Conservation (phyloP, 176 grass and related monocot genomes). For the Avena sativa region DNA sequence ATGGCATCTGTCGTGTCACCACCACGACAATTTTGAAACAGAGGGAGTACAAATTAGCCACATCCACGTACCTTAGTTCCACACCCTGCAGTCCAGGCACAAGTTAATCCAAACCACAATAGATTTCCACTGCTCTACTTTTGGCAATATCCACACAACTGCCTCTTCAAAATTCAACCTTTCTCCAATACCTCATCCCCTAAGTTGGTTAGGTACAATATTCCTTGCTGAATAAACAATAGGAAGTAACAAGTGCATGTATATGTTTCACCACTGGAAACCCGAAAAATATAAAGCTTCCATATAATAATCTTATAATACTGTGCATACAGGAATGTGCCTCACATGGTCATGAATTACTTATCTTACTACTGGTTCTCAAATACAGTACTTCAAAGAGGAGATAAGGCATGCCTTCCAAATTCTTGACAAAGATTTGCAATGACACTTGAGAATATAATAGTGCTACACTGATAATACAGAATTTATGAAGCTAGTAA, state of each 20-base stretch:
- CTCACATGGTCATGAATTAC: slow-evolving; percentile 10
- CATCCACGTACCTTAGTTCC: not conserved
- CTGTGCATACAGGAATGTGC: not conserved
- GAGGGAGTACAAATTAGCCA: not conserved
- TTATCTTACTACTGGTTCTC: not conserved
- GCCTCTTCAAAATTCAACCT: not conserved
- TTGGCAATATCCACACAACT: not conserved
- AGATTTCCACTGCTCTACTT: slow-evolving; percentile 1
- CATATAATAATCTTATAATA: not conserved
- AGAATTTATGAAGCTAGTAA: slow-evolving; percentile 5
- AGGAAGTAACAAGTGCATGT: slow-evolving; percentile 3
- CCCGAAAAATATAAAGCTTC: slow-evolving; percentile 10
- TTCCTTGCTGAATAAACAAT: slow-evolving; percentile 13
- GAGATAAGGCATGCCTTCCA: not conserved
- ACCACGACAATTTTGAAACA: too few species aligned
- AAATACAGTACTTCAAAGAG: slow-evolving; percentile 2
- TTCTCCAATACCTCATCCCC: slow-evolving; percentile 11
- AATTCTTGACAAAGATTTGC: not conserved
- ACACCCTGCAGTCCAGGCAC: slow-evolving; percentile 8
- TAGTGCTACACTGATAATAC: not conserved
- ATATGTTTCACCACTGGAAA: not conserved
- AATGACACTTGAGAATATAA: not conserved
- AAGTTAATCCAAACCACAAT: not conserved
- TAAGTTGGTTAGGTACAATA: not conserved
- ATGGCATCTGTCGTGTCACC: too few species aligned